phyloP scores from a whole-genome alignment of 148 eudicot species.

The Vaccinium macrocarpon region DNA sequence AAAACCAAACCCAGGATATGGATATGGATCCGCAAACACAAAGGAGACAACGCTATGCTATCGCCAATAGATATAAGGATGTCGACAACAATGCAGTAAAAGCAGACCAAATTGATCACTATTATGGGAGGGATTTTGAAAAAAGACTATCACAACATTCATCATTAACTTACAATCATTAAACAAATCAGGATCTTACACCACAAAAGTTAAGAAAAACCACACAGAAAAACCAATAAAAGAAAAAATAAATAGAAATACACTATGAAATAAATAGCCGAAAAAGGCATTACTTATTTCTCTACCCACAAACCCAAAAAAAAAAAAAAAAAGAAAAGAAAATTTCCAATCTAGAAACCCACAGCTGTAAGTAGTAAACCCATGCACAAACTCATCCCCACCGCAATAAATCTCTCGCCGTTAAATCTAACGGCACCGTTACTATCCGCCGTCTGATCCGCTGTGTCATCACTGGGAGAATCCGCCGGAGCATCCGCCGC shows the following conservation, averaged over 20 bases:
- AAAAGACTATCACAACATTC: neutral
- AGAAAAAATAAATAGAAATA: neutral
- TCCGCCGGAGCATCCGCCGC: constrained; percentile 57
- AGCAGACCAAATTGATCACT: too few relatives aligned
- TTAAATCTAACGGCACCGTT: constrained; percentile 33
- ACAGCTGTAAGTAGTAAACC: constrained; percentile 37
- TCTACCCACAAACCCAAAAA: neutral
- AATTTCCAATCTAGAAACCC: neutral
- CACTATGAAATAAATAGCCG: neutral
- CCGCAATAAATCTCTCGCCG: constrained; percentile 36
- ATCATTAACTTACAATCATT: neutral
- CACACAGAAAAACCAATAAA: neutral
- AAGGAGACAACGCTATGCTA: too few relatives aligned
- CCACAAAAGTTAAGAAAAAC: neutral
- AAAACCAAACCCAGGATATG: too few relatives aligned
- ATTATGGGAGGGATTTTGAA: too few relatives aligned
- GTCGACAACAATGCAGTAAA: too few relatives aligned
- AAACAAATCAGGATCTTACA: neutral
- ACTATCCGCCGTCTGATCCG: constrained; percentile 45
- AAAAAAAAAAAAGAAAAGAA: too few relatives aligned
- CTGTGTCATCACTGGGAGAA: constrained; percentile 39
- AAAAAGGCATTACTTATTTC: neutral
- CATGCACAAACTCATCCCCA: constrained; percentile 35
- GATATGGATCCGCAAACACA: too few relatives aligned
- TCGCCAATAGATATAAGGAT: too few relatives aligned